Percentiles rank a stretch among this genome's conserved stretches.
Evolutionary conservation across 1,139 yeast species (phyloP).

Genomic region (Suhomyces ambrosiae): DNA sequence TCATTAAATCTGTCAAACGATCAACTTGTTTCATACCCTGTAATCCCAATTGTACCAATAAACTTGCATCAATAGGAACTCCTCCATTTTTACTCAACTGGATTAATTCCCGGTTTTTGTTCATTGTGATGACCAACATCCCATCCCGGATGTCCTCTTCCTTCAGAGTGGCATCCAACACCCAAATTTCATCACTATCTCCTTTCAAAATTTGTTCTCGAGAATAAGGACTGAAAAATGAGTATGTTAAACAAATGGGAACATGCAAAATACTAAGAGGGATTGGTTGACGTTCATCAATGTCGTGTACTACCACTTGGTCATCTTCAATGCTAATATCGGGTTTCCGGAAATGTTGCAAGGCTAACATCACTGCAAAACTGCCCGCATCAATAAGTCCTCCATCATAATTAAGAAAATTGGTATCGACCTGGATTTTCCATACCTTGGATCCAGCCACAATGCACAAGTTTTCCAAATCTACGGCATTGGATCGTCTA

Average conservation of each 20-base stretch:
- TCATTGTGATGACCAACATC: slow-evolving; percentile 78
- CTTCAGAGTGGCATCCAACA: slow-evolving; percentile 74
- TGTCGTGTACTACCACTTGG: slow-evolving; percentile 62
- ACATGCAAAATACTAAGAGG: slow-evolving; percentile 83
- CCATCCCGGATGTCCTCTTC: slow-evolving; percentile 85
- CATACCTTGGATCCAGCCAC: slow-evolving; percentile 91
- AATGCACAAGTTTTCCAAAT: slow-evolving; percentile 85
- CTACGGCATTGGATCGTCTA: slow-evolving; percentile 85
- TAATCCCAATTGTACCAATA: slow-evolving; percentile 68
- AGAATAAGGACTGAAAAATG: slow-evolving; percentile 71
- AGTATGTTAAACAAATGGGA: slow-evolving; percentile 89
- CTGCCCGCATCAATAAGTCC: slow-evolving; percentile 89
- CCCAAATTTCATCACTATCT: slow-evolving; percentile 56
- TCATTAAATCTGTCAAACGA: slow-evolving; percentile 64
- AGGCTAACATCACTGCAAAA: slow-evolving; percentile 84
- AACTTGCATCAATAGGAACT: slow-evolving; percentile 73
- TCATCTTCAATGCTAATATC: slow-evolving; percentile 75
- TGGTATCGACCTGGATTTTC: slow-evolving; percentile 87
- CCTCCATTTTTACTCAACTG: slow-evolving; percentile 94
- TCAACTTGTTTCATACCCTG: slow-evolving; percentile 68
- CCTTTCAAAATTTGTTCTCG: slow-evolving; percentile 72
- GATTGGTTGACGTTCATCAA: slow-evolving; percentile 83
- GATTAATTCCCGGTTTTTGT: slow-evolving; percentile 86
- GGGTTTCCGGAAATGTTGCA: slow-evolving; percentile 81
- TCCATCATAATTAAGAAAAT: slow-evolving; percentile 87